Evolutionary conservation across 768 basidiomycete genomes (phyloP), one percentile per base, ranked within the genome.

Genomic region (Pleurotus giganteus): DNA sequence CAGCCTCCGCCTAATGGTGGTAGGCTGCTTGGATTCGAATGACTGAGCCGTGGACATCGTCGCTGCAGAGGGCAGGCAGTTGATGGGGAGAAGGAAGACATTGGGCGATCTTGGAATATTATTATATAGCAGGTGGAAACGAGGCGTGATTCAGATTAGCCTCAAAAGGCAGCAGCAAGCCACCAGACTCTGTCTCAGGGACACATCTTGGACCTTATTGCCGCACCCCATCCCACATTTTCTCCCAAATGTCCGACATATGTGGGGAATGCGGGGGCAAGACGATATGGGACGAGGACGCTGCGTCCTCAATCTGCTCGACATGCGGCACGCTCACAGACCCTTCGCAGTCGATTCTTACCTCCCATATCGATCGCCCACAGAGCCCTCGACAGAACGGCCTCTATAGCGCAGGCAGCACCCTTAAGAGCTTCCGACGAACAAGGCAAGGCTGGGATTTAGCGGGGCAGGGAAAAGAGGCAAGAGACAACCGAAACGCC

Each of bases 251-350:
- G 74, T 57, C 72, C 47, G 54, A 60, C 59, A 43, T 53, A 27
- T 89, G 88, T 71, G 68, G 53, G 26, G 79, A 79, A 42, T 90
- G 89, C 66, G 78, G 75, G 41, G 78, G 71, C 11, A 15, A 61
- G 53, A 81, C 80, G 15, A 67, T 75, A 57, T 83, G 78, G 76
- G 77, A 85, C 68, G 81, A 83, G 60, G 75, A 78, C 28, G 76
- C 79, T 24, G 79, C 77, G 54, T 85, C 86, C 2, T 68, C 75
- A 43, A 82, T 91, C 56, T 92, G 90, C 68, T 80, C 80, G 11
- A 49, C 58, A n/a, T 91, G 90, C 60, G 90, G 86, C 13, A 84
- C 83, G n/a, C 79, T 92, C 17, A 73, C 70, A 8, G 83, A 89
- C 61, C 75, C 88, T 0, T 71, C 77, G 12, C 86, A 85, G 71